phyloP scores from a whole-genome alignment of 768 basidiomycete species.

The Lepiota venenata region DNA sequence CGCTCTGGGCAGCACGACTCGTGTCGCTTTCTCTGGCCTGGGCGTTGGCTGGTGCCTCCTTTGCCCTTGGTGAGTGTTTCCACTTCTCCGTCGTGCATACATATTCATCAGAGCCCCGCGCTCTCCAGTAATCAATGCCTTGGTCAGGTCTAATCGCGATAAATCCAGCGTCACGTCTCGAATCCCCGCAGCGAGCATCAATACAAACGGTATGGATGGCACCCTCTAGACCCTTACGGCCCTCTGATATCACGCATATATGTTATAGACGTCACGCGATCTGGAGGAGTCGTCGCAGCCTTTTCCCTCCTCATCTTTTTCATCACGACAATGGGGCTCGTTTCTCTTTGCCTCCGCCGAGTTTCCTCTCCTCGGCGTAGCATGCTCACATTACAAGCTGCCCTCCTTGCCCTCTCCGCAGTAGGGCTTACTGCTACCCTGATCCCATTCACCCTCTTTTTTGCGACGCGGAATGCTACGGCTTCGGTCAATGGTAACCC shows the following conservation, averaged over 20 bases:
- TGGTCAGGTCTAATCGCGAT: conserved; percentile 20
- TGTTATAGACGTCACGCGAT: conserved; percentile 17
- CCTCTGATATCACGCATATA: neutral
- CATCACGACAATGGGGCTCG: conserved; percentile 12
- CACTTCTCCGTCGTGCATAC: neutral
- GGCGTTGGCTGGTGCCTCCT: conserved; percentile 24
- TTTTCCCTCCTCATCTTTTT: conserved; percentile 17
- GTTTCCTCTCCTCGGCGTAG: conserved; percentile 12
- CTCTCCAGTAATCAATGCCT: conserved; percentile 20
- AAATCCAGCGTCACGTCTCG: conserved; percentile 14
- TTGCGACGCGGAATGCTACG: conserved; percentile 34
- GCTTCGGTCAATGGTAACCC: conserved; percentile 29
- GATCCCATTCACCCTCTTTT: conserved; percentile 41
- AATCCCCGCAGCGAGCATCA: conserved; percentile 15
- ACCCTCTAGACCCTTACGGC: neutral
- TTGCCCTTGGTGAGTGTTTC: conserved; percentile 16
- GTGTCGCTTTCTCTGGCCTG: conserved; percentile 25
- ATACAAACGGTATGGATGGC: conserved; percentile 18
- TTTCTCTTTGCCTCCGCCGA: conserved; percentile 13
- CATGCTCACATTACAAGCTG: conserved; percentile 29
- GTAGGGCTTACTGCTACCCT: conserved; percentile 42
- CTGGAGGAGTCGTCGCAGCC: conserved; percentile 19
- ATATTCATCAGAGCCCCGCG: neutral
- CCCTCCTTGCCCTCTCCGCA: conserved; percentile 34
- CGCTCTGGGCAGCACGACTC: conserved; percentile 22